These are phyloP conservation scores for Amaranthus hypochondriacus DNA, from an alignment of 148 eudicot species.

Conservation along the genomic window DNA sequence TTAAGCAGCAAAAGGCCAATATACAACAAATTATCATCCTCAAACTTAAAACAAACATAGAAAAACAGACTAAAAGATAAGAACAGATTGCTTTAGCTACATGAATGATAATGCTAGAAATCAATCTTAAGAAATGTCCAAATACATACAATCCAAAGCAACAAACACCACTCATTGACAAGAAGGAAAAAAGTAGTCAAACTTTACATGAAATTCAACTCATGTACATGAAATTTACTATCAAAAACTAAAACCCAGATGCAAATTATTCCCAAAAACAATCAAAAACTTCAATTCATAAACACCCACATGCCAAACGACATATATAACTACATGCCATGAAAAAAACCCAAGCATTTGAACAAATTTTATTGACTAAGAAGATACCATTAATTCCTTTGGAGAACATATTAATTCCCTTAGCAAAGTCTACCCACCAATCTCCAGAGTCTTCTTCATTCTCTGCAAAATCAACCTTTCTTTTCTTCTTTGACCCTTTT, in stretches of 20 bases:
- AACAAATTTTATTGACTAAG: constrained; percentile 7
- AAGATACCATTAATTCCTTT: constrained; percentile 55
- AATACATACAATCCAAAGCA: constrained; percentile 20
- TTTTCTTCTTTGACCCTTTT: constrained; percentile 63
- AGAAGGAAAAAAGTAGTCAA: constrained; percentile 20
- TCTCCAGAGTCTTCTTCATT: constrained; percentile 53
- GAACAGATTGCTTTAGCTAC: constrained; percentile 9
- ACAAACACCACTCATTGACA: constrained; percentile 23
- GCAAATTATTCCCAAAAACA: constrained; percentile 14
- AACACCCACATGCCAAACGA: background rate
- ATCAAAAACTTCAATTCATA: constrained; percentile 18
- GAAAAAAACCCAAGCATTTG: background rate
- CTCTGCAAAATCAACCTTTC: constrained; percentile 54
- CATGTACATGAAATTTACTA: constrained; percentile 18
- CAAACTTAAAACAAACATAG: background rate
- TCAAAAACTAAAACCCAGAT: constrained; percentile 26
- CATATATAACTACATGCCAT: constrained; percentile 15
- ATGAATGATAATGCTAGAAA: constrained; percentile 14
- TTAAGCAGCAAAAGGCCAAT: constrained; percentile 1
- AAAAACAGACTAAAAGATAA: constrained; percentile 4
- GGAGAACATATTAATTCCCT: constrained; percentile 23
- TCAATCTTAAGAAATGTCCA: constrained; percentile 12
- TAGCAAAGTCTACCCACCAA: constrained; percentile 67
- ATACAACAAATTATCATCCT: constrained; percentile 1
- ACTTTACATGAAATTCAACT: constrained; percentile 24